Base-by-base conservation (phyloP, 2,329 filamentous ascomycete genomes). In the Penicillium griseofulvum region DNA sequence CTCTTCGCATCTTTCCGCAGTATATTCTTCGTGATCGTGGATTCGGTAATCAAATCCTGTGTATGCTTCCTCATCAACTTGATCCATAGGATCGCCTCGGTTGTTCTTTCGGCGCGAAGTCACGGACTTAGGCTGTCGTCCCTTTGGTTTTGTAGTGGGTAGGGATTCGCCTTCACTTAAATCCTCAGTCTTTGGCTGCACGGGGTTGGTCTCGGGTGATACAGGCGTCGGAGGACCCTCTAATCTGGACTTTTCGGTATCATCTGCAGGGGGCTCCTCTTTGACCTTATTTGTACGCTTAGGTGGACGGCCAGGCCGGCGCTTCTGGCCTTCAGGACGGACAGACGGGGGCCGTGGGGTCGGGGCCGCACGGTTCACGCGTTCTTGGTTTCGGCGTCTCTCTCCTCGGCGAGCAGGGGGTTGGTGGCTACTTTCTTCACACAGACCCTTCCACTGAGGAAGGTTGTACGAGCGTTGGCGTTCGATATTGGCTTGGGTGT, bases 401-500 rank as follows among this genome's bases (percentile, higher is more conserved):
- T 80, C 78, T 39, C 95, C 94, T 71, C 94, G 87, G 67, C 87
- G 87, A 6, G 94, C 94, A 0, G 94, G 94, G 10, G 94, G 94
- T 67, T 97, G 94, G 71, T 99, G 91, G 66, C 96, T 92, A 70
- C 90, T 92, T 75, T 97, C 91, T 60, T 97, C 90, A 71, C 92
- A 97, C 37, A 97, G 81, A 52, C 90, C 84, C 64, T 91, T 90
- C 94, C 94, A 99, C 74, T 99, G 92, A 0, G 93, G 93, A 5
- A 99, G 80, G 65, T 97, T 99, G 78, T 99, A 99, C 14, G 91
- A 91, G 71, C 94, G 85, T 71, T 95, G 91, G 75, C 97, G 95
- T 68, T 97, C 87, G 56, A 99, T 92, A 70, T 99, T 99, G 68
- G 94, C 90, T 73, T 99, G 94, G 34, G 93, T 93, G 71, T 97